phyloP scores from a whole-genome alignment of 2,329 filamentous ascomycete genomes.

The Trichoderma sp. region DNA sequence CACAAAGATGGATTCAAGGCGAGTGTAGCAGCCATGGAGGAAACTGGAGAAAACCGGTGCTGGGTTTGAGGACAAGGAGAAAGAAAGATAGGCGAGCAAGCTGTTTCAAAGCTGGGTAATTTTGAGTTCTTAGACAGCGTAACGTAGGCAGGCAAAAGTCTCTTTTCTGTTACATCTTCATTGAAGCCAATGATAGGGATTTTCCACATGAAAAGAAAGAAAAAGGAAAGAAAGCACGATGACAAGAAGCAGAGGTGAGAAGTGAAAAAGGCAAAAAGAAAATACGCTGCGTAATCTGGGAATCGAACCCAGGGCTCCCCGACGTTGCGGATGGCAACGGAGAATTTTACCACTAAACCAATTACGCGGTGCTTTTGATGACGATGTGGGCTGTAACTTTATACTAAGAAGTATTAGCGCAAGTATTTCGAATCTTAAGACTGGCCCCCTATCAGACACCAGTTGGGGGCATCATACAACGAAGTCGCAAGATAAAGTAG shows the following conservation, averaged over 20 bases:
- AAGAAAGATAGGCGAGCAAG: neutral
- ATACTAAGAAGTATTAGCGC: neutral
- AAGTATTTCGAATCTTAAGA: neutral
- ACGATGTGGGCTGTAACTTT: fast-evolving
- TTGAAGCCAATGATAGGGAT: neutral
- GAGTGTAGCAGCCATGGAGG: neutral
- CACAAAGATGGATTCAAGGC: neutral
- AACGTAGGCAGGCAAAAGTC: neutral
- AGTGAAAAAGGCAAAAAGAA: neutral
- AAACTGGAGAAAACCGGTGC: neutral
- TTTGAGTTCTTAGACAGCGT: too few relatives aligned
- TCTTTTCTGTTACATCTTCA: neutral
- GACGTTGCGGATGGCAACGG: constrained; percentile 39
- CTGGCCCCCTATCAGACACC: too few relatives aligned
- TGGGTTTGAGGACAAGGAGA: neutral
- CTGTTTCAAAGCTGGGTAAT: neutral
- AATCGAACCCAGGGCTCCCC: constrained; percentile 43
- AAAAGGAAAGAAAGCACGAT: neutral
- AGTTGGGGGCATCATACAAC: too few relatives aligned
- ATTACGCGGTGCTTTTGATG: constrained; percentile 23
- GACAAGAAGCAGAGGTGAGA: too few relatives aligned
- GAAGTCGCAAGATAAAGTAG: too few relatives aligned
- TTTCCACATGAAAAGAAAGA: neutral
- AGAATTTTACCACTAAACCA: constrained; percentile 41
- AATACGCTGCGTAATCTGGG: constrained; percentile 32